These are phyloP conservation scores for Fusarium incarnatum DNA, from an alignment of 2,329 filamentous ascomycete species.

Conservation along the genomic window DNA sequence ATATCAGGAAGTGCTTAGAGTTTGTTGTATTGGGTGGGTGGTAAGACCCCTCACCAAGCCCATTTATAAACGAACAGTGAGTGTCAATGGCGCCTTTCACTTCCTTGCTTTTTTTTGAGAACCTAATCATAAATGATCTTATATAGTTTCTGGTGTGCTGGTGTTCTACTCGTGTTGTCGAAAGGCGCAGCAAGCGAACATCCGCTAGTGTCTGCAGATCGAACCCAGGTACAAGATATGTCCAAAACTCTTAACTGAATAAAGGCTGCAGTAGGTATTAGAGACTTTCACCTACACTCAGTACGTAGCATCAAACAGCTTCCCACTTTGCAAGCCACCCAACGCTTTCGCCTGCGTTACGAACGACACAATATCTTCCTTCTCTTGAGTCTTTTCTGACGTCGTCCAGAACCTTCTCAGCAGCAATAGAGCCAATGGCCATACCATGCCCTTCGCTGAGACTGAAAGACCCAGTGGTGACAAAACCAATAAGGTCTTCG, in stretches of 20 bases:
- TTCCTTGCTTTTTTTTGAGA: conserved; percentile 7
- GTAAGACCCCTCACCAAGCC: conserved; percentile 13
- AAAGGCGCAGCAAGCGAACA: conserved; percentile 11
- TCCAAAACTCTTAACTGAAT: background rate
- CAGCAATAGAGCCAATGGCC: conserved; percentile 77
- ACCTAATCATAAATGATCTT: background rate
- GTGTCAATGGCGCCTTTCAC: conserved; percentile 49
- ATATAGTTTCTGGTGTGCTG: conserved; percentile 18
- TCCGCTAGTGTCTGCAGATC: conserved; percentile 8
- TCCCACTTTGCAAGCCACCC: conserved; percentile 87
- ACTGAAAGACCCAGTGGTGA: conserved; percentile 87
- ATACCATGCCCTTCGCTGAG: conserved; percentile 80
- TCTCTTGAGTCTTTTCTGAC: conserved; percentile 53
- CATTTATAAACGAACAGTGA: conserved; percentile 26
- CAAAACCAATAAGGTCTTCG: conserved; percentile 86
- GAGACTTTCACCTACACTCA: background rate
- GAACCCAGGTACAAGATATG: background rate
- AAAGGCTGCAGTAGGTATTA: background rate
- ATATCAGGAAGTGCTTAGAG: conserved; percentile 6
- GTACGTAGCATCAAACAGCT: conserved; percentile 58
- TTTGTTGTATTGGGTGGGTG: conserved; percentile 3
- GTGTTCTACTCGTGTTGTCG: conserved; percentile 18
- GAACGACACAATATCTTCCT: conserved; percentile 77
- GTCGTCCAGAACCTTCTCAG: conserved; percentile 64
- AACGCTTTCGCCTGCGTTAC: conserved; percentile 81